Conservation (phyloP, 2,329 filamentous ascomycete species). For the Exserohilum rostratum region DNA sequence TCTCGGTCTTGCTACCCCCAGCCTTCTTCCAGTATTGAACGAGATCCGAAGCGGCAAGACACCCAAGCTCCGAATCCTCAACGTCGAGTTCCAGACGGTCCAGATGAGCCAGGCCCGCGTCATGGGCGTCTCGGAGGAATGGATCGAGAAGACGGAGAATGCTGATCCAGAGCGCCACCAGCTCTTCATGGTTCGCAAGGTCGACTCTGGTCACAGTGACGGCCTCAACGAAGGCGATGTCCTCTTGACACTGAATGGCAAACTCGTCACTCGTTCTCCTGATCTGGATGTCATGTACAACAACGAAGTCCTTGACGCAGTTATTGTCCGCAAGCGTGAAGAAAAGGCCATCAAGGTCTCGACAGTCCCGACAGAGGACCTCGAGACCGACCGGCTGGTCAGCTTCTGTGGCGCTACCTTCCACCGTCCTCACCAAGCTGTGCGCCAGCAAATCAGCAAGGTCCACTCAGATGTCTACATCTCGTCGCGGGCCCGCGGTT, state of each 20-base stretch:
- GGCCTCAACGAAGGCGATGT: conserved; percentile 89
- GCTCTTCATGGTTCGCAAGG: conserved; percentile 97
- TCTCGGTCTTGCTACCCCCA: conserved; percentile 86
- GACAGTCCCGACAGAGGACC: conserved; percentile 84
- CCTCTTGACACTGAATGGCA: conserved; percentile 85
- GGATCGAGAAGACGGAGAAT: conserved; percentile 87
- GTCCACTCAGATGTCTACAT: conserved; percentile 97
- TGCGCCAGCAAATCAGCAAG: conserved; percentile 95
- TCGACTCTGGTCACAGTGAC: conserved; percentile 67
- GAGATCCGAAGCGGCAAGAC: conserved; percentile 80
- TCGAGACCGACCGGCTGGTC: conserved; percentile 90
- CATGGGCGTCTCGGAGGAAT: conserved; percentile 95
- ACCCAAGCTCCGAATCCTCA: conserved; percentile 86
- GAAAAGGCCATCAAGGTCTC: conserved; percentile 78
- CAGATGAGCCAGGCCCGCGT: conserved; percentile 97
- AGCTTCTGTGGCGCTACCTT: conserved; percentile 95
- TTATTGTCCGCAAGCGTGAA: conserved; percentile 83
- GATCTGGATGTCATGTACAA: conserved; percentile 98
- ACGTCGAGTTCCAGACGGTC: conserved; percentile 91
- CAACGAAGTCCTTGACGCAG: conserved; percentile 78
- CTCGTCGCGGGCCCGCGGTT: conserved; percentile 66
- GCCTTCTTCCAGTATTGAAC: conserved; percentile 83
- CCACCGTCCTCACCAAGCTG: conserved; percentile 92
- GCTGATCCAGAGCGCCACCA: conserved; percentile 93
- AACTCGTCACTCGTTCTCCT: conserved; percentile 89